These are phyloP conservation scores for Crithidia mellificae DNA, from an alignment of 208 protist genomes.

Conservation along the genomic window DNA sequence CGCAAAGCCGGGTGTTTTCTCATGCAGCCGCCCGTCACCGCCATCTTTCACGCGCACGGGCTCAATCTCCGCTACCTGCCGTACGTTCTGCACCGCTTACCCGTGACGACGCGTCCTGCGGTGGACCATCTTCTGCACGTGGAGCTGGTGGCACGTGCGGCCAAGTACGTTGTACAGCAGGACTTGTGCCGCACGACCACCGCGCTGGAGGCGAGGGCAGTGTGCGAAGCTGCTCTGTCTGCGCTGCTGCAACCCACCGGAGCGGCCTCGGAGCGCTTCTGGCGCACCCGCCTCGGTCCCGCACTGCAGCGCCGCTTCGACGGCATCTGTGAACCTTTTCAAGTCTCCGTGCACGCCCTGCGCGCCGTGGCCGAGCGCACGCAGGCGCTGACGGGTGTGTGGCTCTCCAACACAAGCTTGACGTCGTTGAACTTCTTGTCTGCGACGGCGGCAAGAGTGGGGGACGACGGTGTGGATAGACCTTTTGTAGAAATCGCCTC, in stretches of 20 bases:
- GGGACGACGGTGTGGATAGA: background rate
- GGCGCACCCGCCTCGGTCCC: slow-evolving; percentile 69
- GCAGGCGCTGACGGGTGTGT: slow-evolving; percentile 49
- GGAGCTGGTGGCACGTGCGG: slow-evolving; percentile 75
- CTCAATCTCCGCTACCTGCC: slow-evolving; percentile 74
- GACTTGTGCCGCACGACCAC: slow-evolving; percentile 52
- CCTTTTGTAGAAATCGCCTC: slow-evolving; percentile 34
- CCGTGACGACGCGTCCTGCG: slow-evolving; percentile 38
- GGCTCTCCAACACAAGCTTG: slow-evolving; percentile 45
- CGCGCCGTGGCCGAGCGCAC: slow-evolving; percentile 62
- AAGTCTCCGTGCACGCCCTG: slow-evolving; percentile 44
- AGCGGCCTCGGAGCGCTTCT: slow-evolving; percentile 56
- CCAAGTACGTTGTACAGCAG: slow-evolving; percentile 53
- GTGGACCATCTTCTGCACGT: slow-evolving; percentile 68
- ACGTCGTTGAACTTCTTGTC: slow-evolving; percentile 29
- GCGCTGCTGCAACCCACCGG: slow-evolving; percentile 56
- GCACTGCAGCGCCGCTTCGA: slow-evolving; percentile 44
- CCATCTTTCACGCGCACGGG: slow-evolving; percentile 70
- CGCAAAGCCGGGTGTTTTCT: slow-evolving; percentile 50
- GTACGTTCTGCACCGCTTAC: slow-evolving; percentile 81
- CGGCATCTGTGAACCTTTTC: slow-evolving; percentile 58
- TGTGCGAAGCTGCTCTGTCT: slow-evolving; percentile 48
- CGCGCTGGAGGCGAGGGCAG: slow-evolving; percentile 25
- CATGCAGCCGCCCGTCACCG: slow-evolving; percentile 54
- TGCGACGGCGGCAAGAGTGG: background rate